Conservation (phyloP, 108 stramenopile genomes). For the Nannochloropsis salina region DNA sequence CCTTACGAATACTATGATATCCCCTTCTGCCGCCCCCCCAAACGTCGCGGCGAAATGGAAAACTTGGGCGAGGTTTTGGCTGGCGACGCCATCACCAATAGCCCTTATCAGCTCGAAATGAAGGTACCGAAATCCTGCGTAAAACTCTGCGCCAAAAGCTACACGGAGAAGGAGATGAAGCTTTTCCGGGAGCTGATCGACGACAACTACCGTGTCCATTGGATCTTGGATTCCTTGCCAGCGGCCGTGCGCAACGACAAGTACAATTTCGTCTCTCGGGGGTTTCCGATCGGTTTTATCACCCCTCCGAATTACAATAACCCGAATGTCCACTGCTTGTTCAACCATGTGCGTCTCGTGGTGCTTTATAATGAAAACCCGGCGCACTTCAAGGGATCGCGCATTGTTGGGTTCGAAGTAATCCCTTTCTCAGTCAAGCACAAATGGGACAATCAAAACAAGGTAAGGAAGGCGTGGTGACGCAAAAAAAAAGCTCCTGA, state of each 20-base stretch:
- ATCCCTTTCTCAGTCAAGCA: slow-evolving; percentile 73
- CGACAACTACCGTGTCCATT: slow-evolving; percentile 84
- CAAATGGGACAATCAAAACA: slow-evolving; percentile 35
- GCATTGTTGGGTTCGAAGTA: slow-evolving; percentile 87
- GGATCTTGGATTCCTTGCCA: slow-evolving; percentile 56
- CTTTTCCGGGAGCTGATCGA: slow-evolving; percentile 71
- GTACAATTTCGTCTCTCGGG: slow-evolving; percentile 64
- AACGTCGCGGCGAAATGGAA: slow-evolving; percentile 24
- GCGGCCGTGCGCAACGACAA: slow-evolving; percentile 61
- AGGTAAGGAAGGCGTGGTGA: slow-evolving; percentile 70
- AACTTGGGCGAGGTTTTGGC: slow-evolving; percentile 48
- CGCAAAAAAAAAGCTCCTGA: slow-evolving; percentile 48
- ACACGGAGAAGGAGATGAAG: slow-evolving; percentile 44
- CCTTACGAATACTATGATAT: slow-evolving; percentile 90
- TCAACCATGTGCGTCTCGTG: slow-evolving; percentile 82
- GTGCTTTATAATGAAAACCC: slow-evolving; percentile 65
- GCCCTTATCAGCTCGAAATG: slow-evolving; percentile 40
- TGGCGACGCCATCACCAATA: slow-evolving; percentile 37
- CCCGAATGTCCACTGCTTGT: slow-evolving; percentile 59
- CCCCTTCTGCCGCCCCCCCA: slow-evolving; percentile 81
- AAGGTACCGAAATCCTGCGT: slow-evolving; percentile 20
- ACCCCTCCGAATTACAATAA: slow-evolving; percentile 21
- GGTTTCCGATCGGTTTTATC: slow-evolving; percentile 72
- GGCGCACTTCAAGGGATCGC: slow-evolving; percentile 64
- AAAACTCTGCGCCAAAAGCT: slow-evolving; percentile 8